Conservation (phyloP, 768 basidiomycete genomes). For the Phylloporus scabripes region DNA sequence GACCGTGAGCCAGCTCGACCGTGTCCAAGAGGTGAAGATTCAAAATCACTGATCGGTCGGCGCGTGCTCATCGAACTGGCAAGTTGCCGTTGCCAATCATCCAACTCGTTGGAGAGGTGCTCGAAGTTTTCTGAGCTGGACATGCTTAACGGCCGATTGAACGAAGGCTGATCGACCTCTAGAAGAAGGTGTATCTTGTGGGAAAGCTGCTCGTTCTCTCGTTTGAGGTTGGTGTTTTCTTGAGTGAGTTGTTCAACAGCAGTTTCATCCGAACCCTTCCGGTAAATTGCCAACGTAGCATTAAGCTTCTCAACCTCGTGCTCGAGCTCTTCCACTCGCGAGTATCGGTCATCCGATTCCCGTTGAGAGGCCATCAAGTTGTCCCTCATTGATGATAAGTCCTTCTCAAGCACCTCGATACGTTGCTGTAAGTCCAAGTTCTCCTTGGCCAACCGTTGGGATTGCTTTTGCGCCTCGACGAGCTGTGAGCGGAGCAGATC, state of each 20-base stretch:
- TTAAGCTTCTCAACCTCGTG: slow-evolving; percentile 74
- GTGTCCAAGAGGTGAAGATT: slow-evolving; percentile 47
- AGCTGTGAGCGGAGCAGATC: slow-evolving; percentile 67
- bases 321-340: slow-evolving; percentile 74
- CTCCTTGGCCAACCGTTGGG: slow-evolving; percentile 63
- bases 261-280: slow-evolving; percentile 73
- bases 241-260: slow-evolving; percentile 73
- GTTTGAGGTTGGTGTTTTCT: slow-evolving; percentile 74
- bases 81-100: slow-evolving; percentile 82
- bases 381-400: slow-evolving; percentile 66
- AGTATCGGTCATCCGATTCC: slow-evolving; percentile 72
- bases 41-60: slow-evolving; percentile 67
- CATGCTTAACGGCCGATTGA: slow-evolving; percentile 63
- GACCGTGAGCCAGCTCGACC: slow-evolving; percentile 58
- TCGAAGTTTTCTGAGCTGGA: slow-evolving; percentile 86
- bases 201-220: slow-evolving; percentile 85
- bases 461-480: slow-evolving; percentile 72
- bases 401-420: slow-evolving; percentile 68
- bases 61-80: slow-evolving; percentile 74
- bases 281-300: slow-evolving; percentile 65
- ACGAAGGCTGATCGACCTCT: slow-evolving; percentile 77
- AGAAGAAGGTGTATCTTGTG: slow-evolving; percentile 87
- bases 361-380: slow-evolving; percentile 66
- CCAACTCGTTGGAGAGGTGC: slow-evolving; percentile 73
- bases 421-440: slow-evolving; percentile 73